Percentiles rank a stretch among this genome's conserved stretches.
Evolutionary conservation across 768 basidiomycete species (phyloP).

Genomic region (Strobilomyces dryophilus): DNA sequence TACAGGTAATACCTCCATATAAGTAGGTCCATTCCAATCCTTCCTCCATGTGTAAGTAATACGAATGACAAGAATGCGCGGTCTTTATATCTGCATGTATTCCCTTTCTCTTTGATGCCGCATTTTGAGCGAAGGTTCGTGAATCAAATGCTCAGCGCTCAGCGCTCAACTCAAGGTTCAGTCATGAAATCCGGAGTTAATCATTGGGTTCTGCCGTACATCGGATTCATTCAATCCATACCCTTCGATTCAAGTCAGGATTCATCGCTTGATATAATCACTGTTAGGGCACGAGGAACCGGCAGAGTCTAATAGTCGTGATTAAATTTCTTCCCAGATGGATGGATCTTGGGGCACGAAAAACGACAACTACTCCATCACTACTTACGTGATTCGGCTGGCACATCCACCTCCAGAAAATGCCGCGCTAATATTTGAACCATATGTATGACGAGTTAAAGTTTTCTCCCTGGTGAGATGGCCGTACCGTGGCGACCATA

Average conservation of each 20-base stretch:
- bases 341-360: background rate
- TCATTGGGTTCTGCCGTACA: slow-evolving; percentile 7
- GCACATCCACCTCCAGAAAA: background rate
- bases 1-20: slow-evolving; percentile 7
- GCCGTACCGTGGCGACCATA: background rate
- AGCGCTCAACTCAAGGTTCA: too few relatives aligned
- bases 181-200: background rate
- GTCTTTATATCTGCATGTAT: background rate
- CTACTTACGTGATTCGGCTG: background rate
- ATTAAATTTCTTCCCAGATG: background rate
- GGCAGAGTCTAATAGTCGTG: background rate
- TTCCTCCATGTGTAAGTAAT: background rate
- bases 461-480: background rate
- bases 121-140: background rate
- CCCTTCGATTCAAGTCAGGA: slow-evolving; percentile 7
- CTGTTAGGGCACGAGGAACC: background rate
- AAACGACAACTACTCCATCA: background rate
- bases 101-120: background rate
- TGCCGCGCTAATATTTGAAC: background rate
- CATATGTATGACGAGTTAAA: background rate
- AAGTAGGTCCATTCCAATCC: background rate
- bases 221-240: slow-evolving; percentile 2
- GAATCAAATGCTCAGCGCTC: background rate
- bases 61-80: background rate
- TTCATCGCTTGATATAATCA: background rate